Percentiles rank a stretch among this genome's conserved stretches.
phyloP scores from a whole-genome alignment of 768 basidiomycete genomes.

The Mycena chlorophos region DNA sequence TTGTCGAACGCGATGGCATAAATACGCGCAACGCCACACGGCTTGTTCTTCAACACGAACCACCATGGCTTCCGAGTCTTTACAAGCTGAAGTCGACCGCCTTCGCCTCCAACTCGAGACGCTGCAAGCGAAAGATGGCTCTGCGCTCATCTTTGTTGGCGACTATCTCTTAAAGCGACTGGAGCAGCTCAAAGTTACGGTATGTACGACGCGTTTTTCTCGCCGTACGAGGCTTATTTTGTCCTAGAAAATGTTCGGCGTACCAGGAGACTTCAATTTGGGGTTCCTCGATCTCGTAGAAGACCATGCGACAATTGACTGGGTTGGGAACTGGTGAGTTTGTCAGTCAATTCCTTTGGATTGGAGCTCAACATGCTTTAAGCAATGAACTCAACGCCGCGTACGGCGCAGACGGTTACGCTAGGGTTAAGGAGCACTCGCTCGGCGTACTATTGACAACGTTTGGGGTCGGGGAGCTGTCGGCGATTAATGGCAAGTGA shows the following conservation, averaged over 20 bases:
- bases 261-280: slow-evolving; percentile 88
- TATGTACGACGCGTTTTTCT: slow-evolving; percentile 28
- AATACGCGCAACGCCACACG: slow-evolving; percentile 5
- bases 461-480: slow-evolving; percentile 93
- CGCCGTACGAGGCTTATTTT: neutral
- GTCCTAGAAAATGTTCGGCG: slow-evolving; percentile 72
- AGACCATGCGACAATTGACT: slow-evolving; percentile 72
- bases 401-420: slow-evolving; percentile 93
- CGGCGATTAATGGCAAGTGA: slow-evolving; percentile 67
- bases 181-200: slow-evolving; percentile 64
- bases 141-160: slow-evolving; percentile 50
- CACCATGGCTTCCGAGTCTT: slow-evolving; percentile 24
- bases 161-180: slow-evolving; percentile 64
- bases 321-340: slow-evolving; percentile 82
- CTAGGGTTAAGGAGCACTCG: slow-evolving; percentile 75
- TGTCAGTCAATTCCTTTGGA: neutral
- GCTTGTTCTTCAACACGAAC: neutral
- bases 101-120: slow-evolving; percentile 48
- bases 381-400: slow-evolving; percentile 86
- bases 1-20: slow-evolving; percentile 6
- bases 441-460: slow-evolving; percentile 79
- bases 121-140: slow-evolving; percentile 39
- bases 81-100: slow-evolving; percentile 47
- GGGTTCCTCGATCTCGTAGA: slow-evolving; percentile 69
- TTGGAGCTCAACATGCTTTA: neutral